phyloP scores from a whole-genome alignment of 2,329 filamentous ascomycete species.

The Diatrype stigma region DNA sequence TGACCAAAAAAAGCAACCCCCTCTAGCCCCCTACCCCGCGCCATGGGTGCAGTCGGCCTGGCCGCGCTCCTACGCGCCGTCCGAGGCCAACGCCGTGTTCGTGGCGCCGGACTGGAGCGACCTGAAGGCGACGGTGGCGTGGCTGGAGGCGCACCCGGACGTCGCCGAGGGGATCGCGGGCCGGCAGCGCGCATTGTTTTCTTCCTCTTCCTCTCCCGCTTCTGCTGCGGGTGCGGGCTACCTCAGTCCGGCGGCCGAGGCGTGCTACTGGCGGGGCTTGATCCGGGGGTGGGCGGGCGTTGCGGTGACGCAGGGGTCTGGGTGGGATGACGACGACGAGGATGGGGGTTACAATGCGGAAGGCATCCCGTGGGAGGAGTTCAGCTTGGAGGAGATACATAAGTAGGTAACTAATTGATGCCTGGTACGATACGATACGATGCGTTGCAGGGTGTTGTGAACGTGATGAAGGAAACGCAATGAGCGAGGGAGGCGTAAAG shows the following conservation, averaged over 20 bases:
- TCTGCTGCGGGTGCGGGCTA: no score
- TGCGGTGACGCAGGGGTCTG: conserved; percentile 31
- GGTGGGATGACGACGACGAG: conserved; percentile 21
- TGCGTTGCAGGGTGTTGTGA: no score
- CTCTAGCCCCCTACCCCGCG: conserved; percentile 21
- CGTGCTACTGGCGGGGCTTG: conserved; percentile 49
- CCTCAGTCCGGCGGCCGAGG: conserved; percentile 46
- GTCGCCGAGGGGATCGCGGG: conserved; percentile 43
- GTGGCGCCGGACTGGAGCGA: conserved; percentile 49
- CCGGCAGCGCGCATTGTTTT: conserved; percentile 42
- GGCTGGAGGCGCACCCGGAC: conserved; percentile 39
- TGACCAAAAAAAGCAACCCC: no score
- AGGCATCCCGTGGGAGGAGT: conserved; percentile 37
- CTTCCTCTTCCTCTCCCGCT: no score
- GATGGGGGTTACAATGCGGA: conserved; percentile 9
- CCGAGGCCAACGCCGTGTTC: conserved; percentile 37
- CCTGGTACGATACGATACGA: no score
- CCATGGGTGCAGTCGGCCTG: conserved; percentile 32
- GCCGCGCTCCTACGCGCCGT: conserved; percentile 26
- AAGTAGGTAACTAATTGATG: conserved; percentile 11
- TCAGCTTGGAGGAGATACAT: conserved; percentile 28
- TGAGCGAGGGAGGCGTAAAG: no score
- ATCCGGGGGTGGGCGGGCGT: conserved; percentile 44
- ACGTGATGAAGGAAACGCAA: no score
- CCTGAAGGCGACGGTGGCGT: conserved; percentile 40